Evolutionary conservation across 352 stramenopile genomes (phyloP).

Genomic region (Aphanomyces invadans): DNA sequence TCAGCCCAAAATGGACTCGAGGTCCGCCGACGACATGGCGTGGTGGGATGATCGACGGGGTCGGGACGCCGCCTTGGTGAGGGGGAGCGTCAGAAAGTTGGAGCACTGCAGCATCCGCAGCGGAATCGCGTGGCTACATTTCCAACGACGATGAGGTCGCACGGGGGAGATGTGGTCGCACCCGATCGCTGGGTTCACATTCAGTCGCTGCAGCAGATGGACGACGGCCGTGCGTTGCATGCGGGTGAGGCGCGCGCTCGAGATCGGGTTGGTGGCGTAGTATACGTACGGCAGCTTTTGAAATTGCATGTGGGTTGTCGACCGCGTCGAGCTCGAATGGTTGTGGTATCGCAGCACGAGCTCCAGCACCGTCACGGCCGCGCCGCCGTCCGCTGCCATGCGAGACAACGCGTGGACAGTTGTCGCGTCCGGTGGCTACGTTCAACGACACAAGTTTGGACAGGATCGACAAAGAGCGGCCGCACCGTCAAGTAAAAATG

Average conservation of each 20-base stretch:
- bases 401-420: slow-evolving; percentile 1
- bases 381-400: not conserved
- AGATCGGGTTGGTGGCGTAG: slow-evolving; percentile 18
- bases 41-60: not conserved
- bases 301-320: not conserved
- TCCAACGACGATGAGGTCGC: no score
- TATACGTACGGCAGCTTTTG: slow-evolving; percentile 19
- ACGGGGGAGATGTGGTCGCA: no score
- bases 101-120: slow-evolving; percentile 9
- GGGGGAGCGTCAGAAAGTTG: slow-evolving; percentile 9
- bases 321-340: not conserved
- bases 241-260: not conserved
- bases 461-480: not conserved
- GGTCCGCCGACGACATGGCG: no score
- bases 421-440: not conserved
- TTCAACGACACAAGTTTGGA: not conserved
- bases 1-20: not conserved
- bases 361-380: slow-evolving; percentile 1
- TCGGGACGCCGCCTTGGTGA: not conserved
- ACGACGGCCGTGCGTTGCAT: not conserved
- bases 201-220: slow-evolving; percentile 17
- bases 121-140: slow-evolving; percentile 5
- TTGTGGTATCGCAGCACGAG: slow-evolving; percentile 21
- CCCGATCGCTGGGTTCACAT: slow-evolving; percentile 18
- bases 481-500: slow-evolving; percentile 22